Base-by-base conservation (phyloP, 169 alveolate genomes). In the Plasmodium vivax region DNA sequence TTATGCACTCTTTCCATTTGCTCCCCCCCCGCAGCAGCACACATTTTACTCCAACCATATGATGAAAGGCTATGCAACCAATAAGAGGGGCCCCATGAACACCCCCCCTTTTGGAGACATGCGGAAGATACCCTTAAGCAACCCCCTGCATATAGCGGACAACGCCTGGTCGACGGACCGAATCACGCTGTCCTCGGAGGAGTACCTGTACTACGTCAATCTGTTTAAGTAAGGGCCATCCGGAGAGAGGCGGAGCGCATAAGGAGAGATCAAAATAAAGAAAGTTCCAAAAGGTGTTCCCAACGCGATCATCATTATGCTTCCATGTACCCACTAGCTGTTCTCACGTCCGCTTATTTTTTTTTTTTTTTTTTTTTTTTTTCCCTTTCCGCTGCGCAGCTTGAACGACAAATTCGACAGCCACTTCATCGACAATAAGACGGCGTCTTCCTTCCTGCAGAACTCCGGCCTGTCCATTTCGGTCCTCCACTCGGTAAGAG, bases 371-470 rank as follows among this genome's bases (percentile, higher is more conserved):
- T 74, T 56, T 14, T 51, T 56, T 3, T 2, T 56, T 34, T n/a
- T 2, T 19, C 71, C 19, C 9, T n/a, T 58, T 56, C 36, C 71
- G 51, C 3, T 47, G 7, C 30, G 36, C 80, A 90, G 94, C 47
- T 19, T 90, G 51, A 90, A 90, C 43, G 90, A 90, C 45, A 90
- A 90, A 80, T 80, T 56, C 27, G 94, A 90, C n/a, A 79, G 73
- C 27, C 54, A 90, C 19, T 90, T 56, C 5, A 90, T 90, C 47
- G 94, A 90, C 23, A 90, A 90, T 9, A 90, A 90, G 83, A 90
- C 91, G 23, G 94, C 94, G 14, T 80, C 91, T 4, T 45, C 94
- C 41, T 90, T 90, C 72, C 56, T 90, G 12, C 94, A 90, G 54
- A 90, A 90, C 45, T 90, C 94, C 1, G 94, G 94, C 2, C 58